Evolutionary conservation across 768 basidiomycete species (phyloP).

Genomic region (Phaffia tasmanica): DNA sequence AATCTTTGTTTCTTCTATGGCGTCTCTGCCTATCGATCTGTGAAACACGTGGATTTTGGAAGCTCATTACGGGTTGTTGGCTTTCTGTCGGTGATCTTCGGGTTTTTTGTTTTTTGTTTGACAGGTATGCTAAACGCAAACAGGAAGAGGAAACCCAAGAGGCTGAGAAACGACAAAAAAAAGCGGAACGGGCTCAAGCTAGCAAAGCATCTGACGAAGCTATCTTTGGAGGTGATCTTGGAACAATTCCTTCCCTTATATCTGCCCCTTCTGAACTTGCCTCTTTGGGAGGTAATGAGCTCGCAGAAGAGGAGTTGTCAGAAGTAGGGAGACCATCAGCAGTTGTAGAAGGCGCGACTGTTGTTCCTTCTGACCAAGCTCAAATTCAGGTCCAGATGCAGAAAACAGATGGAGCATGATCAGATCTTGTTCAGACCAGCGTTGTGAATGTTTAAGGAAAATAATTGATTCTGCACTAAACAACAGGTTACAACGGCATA

Average conservation of each 20-base stretch:
- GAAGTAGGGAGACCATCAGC: too few species aligned
- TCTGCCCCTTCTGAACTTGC: too few species aligned
- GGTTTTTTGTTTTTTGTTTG: background rate
- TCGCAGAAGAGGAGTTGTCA: too few species aligned
- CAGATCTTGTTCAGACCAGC: too few species aligned
- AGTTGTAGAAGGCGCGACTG: too few species aligned
- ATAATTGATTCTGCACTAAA: too few species aligned
- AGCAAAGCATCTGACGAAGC: constrained; percentile 24
- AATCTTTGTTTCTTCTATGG: background rate
- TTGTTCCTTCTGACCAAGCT: too few species aligned
- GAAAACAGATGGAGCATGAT: too few species aligned
- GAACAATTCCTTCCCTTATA: background rate
- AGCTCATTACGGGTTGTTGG: background rate
- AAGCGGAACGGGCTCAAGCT: constrained; percentile 8
- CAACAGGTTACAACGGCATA: too few species aligned
- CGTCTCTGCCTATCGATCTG: background rate
- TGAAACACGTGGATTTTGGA: background rate
- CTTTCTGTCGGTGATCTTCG: background rate
- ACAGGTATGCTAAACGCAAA: constrained; percentile 38
- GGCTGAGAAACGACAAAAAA: constrained; percentile 29
- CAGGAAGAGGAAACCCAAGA: constrained; percentile 33
- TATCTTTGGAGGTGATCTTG: constrained; percentile 14
- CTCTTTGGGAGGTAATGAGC: too few species aligned
- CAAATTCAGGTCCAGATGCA: too few species aligned
- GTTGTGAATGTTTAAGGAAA: too few species aligned